phyloP scores from a whole-genome alignment of 1,284 basidiomycete genomes.

The Vanrija sp. region DNA sequence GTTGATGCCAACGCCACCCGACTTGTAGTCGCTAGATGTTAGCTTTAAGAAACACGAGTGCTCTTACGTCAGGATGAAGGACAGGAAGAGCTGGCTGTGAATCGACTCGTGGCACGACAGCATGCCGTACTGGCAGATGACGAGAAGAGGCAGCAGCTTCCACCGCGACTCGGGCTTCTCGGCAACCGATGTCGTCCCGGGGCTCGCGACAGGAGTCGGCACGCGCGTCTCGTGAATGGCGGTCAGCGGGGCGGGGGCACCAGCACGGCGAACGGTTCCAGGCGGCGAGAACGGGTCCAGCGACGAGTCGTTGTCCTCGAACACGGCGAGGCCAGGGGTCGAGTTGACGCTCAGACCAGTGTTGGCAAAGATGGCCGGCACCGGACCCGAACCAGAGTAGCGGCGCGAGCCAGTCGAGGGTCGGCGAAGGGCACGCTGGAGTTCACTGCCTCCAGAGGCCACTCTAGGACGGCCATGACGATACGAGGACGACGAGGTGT shows the following conservation, averaged over 20 bases:
- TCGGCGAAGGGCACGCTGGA: constrained; percentile 12
- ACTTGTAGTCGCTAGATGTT: constrained; percentile 36
- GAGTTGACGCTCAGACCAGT: constrained; percentile 42
- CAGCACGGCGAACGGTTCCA: constrained; percentile 9
- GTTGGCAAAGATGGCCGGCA: constrained; percentile 48
- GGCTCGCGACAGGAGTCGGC: not conserved
- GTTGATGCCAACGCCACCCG: constrained; percentile 48
- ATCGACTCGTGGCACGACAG: constrained; percentile 49
- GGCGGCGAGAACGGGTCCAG: constrained; percentile 38
- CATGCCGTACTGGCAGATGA: constrained; percentile 48
- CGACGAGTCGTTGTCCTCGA: constrained; percentile 14
- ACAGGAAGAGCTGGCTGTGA: constrained; percentile 49
- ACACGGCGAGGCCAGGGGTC: constrained; percentile 27
- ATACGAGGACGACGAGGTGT: constrained; percentile 3
- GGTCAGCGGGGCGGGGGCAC: constrained; percentile 23
- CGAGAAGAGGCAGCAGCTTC: constrained; percentile 38
- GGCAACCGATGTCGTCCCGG: not conserved
- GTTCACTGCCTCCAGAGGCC: constrained; percentile 8
- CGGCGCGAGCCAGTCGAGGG: constrained; percentile 32
- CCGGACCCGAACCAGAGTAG: constrained; percentile 35
- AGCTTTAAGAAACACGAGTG: not conserved
- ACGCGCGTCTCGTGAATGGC: constrained; percentile 43
- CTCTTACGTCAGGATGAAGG: constrained; percentile 48
- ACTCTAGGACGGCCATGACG: constrained; percentile 4
- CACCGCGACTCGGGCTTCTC: constrained; percentile 38